phyloP scores from a whole-genome alignment of 345 rosid species.

The Gossypium raimondii region DNA sequence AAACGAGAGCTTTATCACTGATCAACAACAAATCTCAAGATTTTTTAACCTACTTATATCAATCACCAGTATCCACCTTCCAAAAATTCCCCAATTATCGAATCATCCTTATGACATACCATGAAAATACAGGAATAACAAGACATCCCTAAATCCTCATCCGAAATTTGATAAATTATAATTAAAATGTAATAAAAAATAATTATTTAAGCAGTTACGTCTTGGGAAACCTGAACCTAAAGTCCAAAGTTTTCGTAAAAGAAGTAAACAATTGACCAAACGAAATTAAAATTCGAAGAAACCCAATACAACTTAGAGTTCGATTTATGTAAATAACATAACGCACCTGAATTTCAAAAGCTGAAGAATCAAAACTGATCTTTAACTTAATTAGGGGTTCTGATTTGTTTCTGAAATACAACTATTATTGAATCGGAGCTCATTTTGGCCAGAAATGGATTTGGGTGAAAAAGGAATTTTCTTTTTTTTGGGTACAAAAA shows the following conservation, averaged over 20 bases:
- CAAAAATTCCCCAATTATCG: not conserved
- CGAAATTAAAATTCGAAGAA: not conserved
- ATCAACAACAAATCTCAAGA: slow-evolving; percentile 3
- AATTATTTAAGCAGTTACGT: not conserved
- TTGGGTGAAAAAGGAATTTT: too few relatives aligned
- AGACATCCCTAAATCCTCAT: not conserved
- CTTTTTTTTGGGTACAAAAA: too few relatives aligned
- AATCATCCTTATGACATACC: not conserved
- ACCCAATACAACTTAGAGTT: not conserved
- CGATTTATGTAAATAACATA: not conserved
- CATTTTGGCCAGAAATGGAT: too few relatives aligned
- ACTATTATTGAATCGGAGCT: too few relatives aligned
- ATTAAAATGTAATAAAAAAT: not conserved
- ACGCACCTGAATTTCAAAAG: slow-evolving; percentile 20
- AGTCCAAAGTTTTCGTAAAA: not conserved
- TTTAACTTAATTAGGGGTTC: not conserved
- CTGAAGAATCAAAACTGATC: slow-evolving; percentile 2
- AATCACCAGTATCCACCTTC: not conserved
- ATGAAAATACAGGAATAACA: not conserved
- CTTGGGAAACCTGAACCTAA: slow-evolving; percentile 3
- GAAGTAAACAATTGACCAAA: not conserved
- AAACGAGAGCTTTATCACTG: not conserved
- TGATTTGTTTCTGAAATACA: not conserved
- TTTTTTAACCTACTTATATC: not conserved
- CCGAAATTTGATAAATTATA: not conserved